Conservation (phyloP, 495 filamentous ascomycete species). For the Baudoinia panamericana region DNA sequence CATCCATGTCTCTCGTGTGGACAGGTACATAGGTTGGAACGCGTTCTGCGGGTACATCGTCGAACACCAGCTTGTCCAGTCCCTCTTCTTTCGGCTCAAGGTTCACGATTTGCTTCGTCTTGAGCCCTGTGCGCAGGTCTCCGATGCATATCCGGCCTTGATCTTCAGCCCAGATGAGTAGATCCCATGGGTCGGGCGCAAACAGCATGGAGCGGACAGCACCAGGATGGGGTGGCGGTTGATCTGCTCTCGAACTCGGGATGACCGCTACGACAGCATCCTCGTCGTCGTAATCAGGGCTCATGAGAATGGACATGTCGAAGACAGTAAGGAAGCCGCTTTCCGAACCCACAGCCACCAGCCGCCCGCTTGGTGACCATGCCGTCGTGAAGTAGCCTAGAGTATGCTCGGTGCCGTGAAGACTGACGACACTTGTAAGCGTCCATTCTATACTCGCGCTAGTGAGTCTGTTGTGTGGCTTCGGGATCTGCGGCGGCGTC, state of each 20-base stretch:
- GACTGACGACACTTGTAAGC: conserved; percentile 18
- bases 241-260: conserved; percentile 34
- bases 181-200: conserved; percentile 76
- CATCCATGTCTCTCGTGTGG: conserved; percentile 20
- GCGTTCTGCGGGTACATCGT: conserved; percentile 33
- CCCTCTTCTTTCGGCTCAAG: conserved; percentile 44
- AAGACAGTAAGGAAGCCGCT: conserved; percentile 58
- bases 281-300: conserved; percentile 26
- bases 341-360: conserved; percentile 60
- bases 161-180: conserved; percentile 88
- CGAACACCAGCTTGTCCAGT: conserved; percentile 31
- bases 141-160: conserved; percentile 71
- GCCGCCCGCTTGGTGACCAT: conserved; percentile 53
- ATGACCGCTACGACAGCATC: conserved; percentile 35
- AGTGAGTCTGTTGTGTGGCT: conserved; percentile 19
- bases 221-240: conserved; percentile 33
- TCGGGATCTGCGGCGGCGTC: conserved; percentile 16
- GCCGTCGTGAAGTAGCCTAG: conserved; percentile 54
- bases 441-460: conserved; percentile 22
- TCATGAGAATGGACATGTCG: conserved; percentile 41
- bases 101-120: conserved; percentile 58
- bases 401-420: conserved; percentile 20
- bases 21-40: conserved; percentile 9
- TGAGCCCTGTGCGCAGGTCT: conserved; percentile 66
- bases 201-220: conserved; percentile 87